Evolutionary conservation across 257 asterid species (phyloP).

Genomic region (Dorcoceras hygrometricum): DNA sequence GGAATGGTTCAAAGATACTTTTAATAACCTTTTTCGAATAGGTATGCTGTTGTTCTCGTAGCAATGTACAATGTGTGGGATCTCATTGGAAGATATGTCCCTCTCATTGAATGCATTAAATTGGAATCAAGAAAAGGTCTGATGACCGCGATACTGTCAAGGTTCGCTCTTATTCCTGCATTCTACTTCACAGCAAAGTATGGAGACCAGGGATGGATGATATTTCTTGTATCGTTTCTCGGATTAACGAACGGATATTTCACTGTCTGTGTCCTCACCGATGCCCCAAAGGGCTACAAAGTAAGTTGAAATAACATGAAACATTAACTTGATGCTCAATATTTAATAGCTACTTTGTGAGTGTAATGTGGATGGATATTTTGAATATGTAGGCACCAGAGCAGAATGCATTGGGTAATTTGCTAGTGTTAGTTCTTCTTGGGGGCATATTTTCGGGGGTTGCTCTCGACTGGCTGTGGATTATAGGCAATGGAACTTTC

Average conservation of each 20-base stretch:
- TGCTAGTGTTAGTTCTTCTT: slow-evolving; percentile 65
- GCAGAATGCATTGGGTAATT: slow-evolving; percentile 84
- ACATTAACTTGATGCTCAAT: background rate
- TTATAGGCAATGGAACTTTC: slow-evolving; percentile 54
- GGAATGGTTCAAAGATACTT: background rate
- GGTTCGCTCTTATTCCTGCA: slow-evolving; percentile 33
- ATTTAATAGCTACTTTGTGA: background rate
- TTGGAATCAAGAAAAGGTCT: slow-evolving; percentile 37
- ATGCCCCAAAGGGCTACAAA: slow-evolving; percentile 49
- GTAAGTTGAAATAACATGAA: slow-evolving; percentile 15
- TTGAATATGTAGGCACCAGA: slow-evolving; percentile 73
- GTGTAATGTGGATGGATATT: background rate
- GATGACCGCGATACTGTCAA: slow-evolving; percentile 21
- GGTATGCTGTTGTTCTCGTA: slow-evolving; percentile 42
- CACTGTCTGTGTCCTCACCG: slow-evolving; percentile 43
- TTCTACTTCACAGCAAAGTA: slow-evolving; percentile 46
- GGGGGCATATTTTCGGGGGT: slow-evolving; percentile 69
- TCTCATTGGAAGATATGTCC: slow-evolving; percentile 44
- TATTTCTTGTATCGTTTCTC: slow-evolving; percentile 34
- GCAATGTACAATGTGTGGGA: slow-evolving; percentile 47
- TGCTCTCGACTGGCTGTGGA: slow-evolving; percentile 83
- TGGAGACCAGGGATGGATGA: slow-evolving; percentile 54
- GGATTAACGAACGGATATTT: slow-evolving; percentile 44
- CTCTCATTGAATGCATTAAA: slow-evolving; percentile 32
- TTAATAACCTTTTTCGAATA: background rate